Base-by-base conservation (phyloP, 2,329 filamentous ascomycete species). In the Penicillium italicum region DNA sequence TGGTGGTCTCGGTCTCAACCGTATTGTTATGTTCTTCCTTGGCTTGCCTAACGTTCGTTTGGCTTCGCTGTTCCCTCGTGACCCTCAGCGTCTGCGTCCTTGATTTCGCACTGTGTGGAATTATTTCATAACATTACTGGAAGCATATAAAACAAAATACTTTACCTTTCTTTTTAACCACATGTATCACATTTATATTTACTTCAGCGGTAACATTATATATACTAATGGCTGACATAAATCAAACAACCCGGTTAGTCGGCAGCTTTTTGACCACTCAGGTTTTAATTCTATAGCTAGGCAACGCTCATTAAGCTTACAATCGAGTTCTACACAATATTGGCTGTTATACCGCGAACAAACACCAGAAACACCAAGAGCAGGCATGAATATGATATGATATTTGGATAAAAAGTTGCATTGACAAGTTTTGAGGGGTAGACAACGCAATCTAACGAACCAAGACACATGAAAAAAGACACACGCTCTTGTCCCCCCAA, bases 21-120 rank as follows among this genome's bases (percentile, higher is more conserved):
- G 85, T 33, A 86, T 87, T 65, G 83, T 87, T 55, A 83, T 84
- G 77, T 82, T 86, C 69, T 87, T 84, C 79, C 71, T 87, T 62
- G 85, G 84, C 12, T 69, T 87, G 69, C 83, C 83, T 20, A 86
- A 87, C 63, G 81, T 87, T 46, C 72, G 85, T 34, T 74, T 86
- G 71, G 80, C 81, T 31, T 84, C 82, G 63, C 67, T 86, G 66
- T 87, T 87, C 74, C 85, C 85, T 30, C 76, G 85, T 60, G 85
- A 87, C 69, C 85, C 85, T 9, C 78, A 81, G 69, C 77, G 84
- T 64, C 67, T 79, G 67, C 71, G 76, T 44, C 76, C 76, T 59
- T 76, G 63, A 64, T 51, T 51, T 51, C 12, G n/a, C n/a, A 18
- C 11, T 36, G 16, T 8, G n/a, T 31, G n/a, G 33, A 10, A 26